These are phyloP conservation scores for Sechiopsis laciniata DNA, from an alignment of 306 rosid species.

Conservation along the genomic window DNA sequence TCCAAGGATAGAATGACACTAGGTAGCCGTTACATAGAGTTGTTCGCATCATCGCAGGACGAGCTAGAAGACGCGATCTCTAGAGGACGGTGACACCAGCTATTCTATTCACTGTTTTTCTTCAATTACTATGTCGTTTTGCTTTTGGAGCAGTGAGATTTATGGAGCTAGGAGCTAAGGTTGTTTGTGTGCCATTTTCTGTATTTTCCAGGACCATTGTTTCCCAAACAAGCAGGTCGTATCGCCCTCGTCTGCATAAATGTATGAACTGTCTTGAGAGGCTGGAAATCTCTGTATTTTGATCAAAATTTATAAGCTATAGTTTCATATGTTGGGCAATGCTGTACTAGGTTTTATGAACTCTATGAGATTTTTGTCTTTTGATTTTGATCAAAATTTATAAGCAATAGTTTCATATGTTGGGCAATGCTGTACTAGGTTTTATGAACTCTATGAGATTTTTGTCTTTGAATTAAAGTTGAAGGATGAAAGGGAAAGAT, in stretches of 20 bases:
- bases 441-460: background rate
- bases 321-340: background rate
- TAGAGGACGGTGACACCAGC: conserved; percentile 58
- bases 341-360: background rate
- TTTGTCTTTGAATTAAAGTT: background rate
- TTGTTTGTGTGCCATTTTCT: conserved; percentile 19
- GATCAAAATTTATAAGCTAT: background rate
- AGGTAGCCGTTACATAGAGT: conserved; percentile 81
- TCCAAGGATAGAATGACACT: conserved; percentile 89
- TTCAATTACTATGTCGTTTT: conserved; percentile 24
- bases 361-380: background rate
- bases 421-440: background rate
- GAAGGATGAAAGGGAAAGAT: background rate
- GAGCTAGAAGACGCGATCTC: conserved; percentile 80
- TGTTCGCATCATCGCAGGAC: conserved; percentile 71
- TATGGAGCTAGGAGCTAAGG: conserved; percentile 24
- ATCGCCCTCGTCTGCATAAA: background rate
- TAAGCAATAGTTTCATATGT: background rate
- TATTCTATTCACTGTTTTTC: conserved; percentile 22
- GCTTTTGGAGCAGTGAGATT: conserved; percentile 23
- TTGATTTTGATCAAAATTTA: background rate
- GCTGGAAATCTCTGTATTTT: background rate
- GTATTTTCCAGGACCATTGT: conserved; percentile 5
- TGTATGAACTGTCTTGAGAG: background rate
- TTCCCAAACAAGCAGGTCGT: conserved; percentile 1